These are phyloP conservation scores for Neonectria ditissima DNA, from an alignment of 2,329 filamentous ascomycete genomes.

Conservation along the genomic window DNA sequence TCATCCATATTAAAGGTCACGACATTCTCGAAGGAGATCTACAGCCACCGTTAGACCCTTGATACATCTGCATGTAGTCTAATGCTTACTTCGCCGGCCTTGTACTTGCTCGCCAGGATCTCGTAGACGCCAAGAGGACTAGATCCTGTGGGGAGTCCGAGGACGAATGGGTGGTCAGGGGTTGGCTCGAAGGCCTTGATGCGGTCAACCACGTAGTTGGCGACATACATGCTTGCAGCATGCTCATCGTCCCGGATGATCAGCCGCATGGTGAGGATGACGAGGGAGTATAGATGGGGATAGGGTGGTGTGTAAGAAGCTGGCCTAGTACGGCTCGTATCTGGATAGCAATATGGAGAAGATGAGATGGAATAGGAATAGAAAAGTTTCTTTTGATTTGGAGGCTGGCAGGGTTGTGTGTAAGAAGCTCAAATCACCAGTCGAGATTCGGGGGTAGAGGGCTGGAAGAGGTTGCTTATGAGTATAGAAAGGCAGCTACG, in stretches of 20 bases:
- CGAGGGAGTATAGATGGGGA: constrained; percentile 17
- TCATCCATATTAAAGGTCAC: constrained; percentile 97
- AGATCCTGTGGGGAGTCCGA: constrained; percentile 86
- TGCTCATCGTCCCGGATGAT: constrained; percentile 82
- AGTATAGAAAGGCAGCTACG: constrained; percentile 4
- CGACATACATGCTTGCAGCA: constrained; percentile 79
- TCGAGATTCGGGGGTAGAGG: constrained; percentile 3
- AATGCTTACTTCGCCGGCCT: constrained; percentile 67
- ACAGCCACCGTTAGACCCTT: constrained; percentile 31
- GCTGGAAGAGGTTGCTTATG: constrained; percentile 24
- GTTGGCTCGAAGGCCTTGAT: constrained; percentile 83
- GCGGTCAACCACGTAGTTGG: constrained; percentile 84
- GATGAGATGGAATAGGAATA: constrained; percentile 6
- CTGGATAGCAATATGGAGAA: constrained; percentile 6
- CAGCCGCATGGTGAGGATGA: constrained; percentile 73
- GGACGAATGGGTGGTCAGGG: constrained; percentile 79
- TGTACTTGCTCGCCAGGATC: constrained; percentile 77
- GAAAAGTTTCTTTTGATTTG: constrained; percentile 1
- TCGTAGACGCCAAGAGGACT: constrained; percentile 84
- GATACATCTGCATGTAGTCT: constrained; percentile 25
- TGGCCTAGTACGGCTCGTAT: constrained; percentile 14
- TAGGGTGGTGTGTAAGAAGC: constrained; percentile 22
- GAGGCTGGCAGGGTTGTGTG: constrained; percentile 13
- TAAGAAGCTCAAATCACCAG: constrained; percentile 10
- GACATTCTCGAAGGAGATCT: constrained; percentile 88